A percentile compares a stretch with the other conserved stretches of the same genome.
These are phyloP conservation scores for Lepraria neglecta DNA, from an alignment of 495 filamentous ascomycete genomes.

Conservation along the genomic window DNA sequence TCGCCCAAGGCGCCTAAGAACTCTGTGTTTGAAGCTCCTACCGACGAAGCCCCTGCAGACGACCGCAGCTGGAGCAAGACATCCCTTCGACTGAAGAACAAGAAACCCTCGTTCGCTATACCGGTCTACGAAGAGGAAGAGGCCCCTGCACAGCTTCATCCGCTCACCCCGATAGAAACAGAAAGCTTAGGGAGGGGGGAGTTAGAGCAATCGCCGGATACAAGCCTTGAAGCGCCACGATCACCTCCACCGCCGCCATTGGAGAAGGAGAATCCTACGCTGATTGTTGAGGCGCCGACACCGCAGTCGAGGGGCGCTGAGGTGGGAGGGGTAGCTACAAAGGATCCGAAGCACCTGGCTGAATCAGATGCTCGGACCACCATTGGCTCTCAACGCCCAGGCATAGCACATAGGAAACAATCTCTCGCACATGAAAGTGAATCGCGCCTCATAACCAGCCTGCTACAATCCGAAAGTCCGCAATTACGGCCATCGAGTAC, in stretches of 20 bases:
- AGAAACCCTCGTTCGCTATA: constrained; percentile 15
- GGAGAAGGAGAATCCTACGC: constrained; percentile 20
- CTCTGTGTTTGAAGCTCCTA: constrained; percentile 12
- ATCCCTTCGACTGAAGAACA: constrained; percentile 22
- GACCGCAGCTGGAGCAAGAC: constrained; percentile 20
- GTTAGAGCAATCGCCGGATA: constrained; percentile 20
- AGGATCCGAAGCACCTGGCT: constrained; percentile 8
- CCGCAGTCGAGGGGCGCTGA: constrained; percentile 14
- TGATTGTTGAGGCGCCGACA: constrained; percentile 26
- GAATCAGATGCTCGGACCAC: constrained; percentile 16
- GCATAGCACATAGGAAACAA: constrained; percentile 18
- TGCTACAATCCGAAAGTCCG: constrained; percentile 22
- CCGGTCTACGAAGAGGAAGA: constrained; percentile 21
- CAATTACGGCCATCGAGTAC: constrained; percentile 18
- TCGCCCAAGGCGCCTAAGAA: constrained; percentile 13
- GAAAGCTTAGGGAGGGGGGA: constrained; percentile 5
- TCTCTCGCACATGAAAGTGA: constrained; percentile 21
- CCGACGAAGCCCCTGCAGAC: constrained; percentile 12
- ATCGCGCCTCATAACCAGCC: constrained; percentile 14
- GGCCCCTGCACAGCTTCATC: constrained; percentile 9
- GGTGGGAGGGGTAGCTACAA: neutral
- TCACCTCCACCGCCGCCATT: constrained; percentile 18
- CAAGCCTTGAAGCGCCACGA: constrained; percentile 19
- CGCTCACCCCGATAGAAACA: constrained; percentile 9
- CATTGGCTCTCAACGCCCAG: constrained; percentile 12